Evolutionary conservation across 495 filamentous ascomycete genomes (phyloP).

Genomic region (Tuber indicum): DNA sequence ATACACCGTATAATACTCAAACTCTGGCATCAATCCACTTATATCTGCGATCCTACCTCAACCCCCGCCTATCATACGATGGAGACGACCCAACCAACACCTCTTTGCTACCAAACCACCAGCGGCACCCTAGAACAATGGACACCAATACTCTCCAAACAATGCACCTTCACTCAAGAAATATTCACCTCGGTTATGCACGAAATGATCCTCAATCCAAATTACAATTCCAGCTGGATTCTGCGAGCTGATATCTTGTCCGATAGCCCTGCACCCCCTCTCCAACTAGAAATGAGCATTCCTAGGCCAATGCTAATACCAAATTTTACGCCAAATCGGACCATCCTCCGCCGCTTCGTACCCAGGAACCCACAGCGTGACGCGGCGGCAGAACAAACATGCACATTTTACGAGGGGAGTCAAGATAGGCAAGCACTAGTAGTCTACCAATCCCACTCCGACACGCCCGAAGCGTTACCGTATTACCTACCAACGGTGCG

Average conservation of each 20-base stretch:
- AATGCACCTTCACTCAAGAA: constrained; percentile 54
- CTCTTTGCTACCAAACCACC: background rate
- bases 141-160: constrained; percentile 50
- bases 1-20: background rate
- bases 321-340: constrained; percentile 53
- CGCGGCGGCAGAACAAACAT: constrained; percentile 67
- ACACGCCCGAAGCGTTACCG: constrained; percentile 57
- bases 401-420: constrained; percentile 54
- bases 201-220: constrained; percentile 75
- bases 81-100: background rate
- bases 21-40: background rate
- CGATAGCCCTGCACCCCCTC: constrained; percentile 43
- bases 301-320: constrained; percentile 47
- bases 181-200: constrained; percentile 60
- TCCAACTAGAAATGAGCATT: constrained; percentile 19
- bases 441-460: constrained; percentile 71
- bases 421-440: constrained; percentile 51
- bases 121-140: constrained; percentile 40
- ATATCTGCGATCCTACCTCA: background rate
- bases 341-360: constrained; percentile 65
- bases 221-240: constrained; percentile 73
- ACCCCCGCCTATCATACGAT: background rate
- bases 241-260: constrained; percentile 80
- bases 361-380: constrained; percentile 76
- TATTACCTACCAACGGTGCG: constrained; percentile 78